These are phyloP conservation scores for sweet orange (Citrus sinensis) DNA, from an alignment of 345 rosid genomes.

Conservation along the genomic window DVS_A1.0 CM039169.1:2100501-2101000, in stretches of 20 bases:
- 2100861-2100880: not conserved
- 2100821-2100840: not conserved
- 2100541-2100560: not conserved
- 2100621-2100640: not conserved
- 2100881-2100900: not conserved
- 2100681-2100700: not conserved
- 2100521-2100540: not conserved
- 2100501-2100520: not conserved
- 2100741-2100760: too few relatives aligned
- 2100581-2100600: not conserved
- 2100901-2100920: not conserved
- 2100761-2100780: too few relatives aligned
- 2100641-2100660: not conserved
- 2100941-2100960: not conserved
- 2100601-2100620: not conserved
- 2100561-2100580: not conserved
- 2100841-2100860: not conserved
- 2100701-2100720: too few relatives aligned
- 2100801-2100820: not conserved
- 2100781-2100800: not conserved
- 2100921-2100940: not conserved
- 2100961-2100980: not conserved
- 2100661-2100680: not conserved
- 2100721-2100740: too few relatives aligned
- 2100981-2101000: conserved; percentile 46